Evolutionary conservation across 306 rosid species (phyloP).

Genomic region (Castanea crenata): DNA sequence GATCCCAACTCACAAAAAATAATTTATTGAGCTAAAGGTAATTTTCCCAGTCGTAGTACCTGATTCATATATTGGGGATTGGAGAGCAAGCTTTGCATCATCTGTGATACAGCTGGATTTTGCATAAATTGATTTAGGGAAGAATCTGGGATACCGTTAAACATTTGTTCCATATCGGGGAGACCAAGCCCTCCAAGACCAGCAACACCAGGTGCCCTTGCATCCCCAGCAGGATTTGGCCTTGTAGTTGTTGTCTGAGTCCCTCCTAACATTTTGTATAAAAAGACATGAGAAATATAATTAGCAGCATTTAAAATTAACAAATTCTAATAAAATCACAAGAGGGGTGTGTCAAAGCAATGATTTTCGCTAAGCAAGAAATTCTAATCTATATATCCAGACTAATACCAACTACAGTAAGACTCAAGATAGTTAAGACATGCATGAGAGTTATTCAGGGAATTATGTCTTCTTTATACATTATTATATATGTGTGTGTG

Average conservation of each 20-base stretch:
- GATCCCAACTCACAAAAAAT: background rate
- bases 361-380: background rate
- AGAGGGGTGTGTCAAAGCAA: background rate
- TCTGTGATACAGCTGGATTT: constrained; percentile 59
- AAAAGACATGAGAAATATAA: background rate
- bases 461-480: background rate
- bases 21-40: background rate
- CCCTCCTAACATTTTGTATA: constrained; percentile 37
- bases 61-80: constrained; percentile 63
- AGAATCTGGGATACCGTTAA: constrained; percentile 42
- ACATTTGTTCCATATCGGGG: constrained; percentile 36
- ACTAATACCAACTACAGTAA: background rate
- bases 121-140: constrained; percentile 48
- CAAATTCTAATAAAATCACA: background rate
- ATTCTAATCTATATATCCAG: background rate
- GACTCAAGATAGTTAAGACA: background rate
- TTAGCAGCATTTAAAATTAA: background rate
- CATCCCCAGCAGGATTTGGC: constrained; percentile 36
- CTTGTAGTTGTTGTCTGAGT: constrained; percentile 40
- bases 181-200: constrained; percentile 56
- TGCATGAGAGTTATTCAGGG: background rate
- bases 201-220: constrained; percentile 38
- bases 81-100: constrained; percentile 64
- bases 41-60: constrained; percentile 24
- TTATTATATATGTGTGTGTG: too few species aligned